phyloP scores from a whole-genome alignment of 192 early-diverging fungal genomes.

The Entomortierella chlamydospora region DNA sequence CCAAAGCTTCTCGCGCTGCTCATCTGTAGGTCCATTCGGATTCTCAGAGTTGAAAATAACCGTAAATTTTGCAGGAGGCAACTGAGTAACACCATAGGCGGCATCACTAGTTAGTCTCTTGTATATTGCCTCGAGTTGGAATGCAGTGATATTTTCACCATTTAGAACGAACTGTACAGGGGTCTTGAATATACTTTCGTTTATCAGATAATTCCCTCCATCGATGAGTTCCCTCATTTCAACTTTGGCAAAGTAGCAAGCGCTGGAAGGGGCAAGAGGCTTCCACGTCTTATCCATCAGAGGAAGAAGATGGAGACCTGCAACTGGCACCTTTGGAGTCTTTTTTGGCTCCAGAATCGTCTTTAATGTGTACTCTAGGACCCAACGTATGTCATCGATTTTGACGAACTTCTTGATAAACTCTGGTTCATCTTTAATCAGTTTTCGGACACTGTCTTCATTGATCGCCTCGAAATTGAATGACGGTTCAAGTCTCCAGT shows the following conservation, averaged over 20 bases:
- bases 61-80: neutral
- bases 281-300: conserved; percentile 20
- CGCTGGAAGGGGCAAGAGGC: neutral
- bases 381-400: neutral
- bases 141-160: neutral
- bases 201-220: neutral
- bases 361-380: conserved; percentile 1
- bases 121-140: neutral
- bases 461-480: neutral
- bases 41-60: neutral
- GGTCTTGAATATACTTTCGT: neutral
- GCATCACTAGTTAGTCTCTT: neutral
- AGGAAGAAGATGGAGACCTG: conserved; percentile 6
- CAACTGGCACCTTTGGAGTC: neutral
- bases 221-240: conserved; percentile 3
- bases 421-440: neutral
- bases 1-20: neutral
- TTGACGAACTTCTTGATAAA: conserved; percentile 2
- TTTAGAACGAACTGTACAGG: neutral
- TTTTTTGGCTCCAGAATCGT: neutral
- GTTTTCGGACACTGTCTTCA: neutral
- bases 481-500: neutral
- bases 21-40: neutral
- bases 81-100: neutral
- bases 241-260: neutral